Conservation (phyloP, 768 basidiomycete genomes). For the Suillus plorans region DNA sequence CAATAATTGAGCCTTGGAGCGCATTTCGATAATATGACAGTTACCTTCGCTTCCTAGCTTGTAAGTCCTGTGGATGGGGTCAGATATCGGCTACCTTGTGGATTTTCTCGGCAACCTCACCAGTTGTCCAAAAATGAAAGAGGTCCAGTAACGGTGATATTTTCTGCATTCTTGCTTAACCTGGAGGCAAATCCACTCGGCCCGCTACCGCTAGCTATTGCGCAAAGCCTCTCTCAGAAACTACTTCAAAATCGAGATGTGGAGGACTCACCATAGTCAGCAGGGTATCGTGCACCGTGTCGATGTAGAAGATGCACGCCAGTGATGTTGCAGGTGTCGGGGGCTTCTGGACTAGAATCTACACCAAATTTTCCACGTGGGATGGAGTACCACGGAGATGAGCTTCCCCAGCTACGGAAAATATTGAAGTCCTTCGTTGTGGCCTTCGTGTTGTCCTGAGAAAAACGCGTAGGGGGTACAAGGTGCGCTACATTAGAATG, state of each 20-base stretch:
- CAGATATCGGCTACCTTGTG: background rate
- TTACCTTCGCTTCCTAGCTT: conserved; percentile 79
- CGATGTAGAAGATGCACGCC: conserved; percentile 75
- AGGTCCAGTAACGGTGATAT: conserved; percentile 58
- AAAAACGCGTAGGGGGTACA: conserved; percentile 37
- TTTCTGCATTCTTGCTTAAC: conserved; percentile 45
- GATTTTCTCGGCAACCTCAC: conserved; percentile 36
- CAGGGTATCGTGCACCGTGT: conserved; percentile 66
- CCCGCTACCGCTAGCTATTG: conserved; percentile 21
- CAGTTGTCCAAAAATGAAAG: conserved; percentile 77
- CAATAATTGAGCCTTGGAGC: background rate
- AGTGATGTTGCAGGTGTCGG: conserved; percentile 66
- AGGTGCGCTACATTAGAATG: conserved; percentile 59
- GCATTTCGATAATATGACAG: conserved; percentile 17
- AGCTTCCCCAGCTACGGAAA: conserved; percentile 73
- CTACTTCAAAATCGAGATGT: conserved; percentile 18
- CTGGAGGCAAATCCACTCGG: conserved; percentile 54
- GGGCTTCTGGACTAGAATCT: conserved; percentile 65
- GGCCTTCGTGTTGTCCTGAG: conserved; percentile 19
- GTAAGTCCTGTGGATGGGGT: conserved; percentile 57
- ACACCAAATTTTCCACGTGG: conserved; percentile 60
- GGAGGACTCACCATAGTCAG: conserved; percentile 24
- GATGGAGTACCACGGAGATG: conserved; percentile 80
- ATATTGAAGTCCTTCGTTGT: conserved; percentile 52
- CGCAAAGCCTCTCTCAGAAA: conserved; percentile 5